Evolutionary conservation across 164 flowering plant genomes (phyloP).

Genomic region (Umbellularia californica): DNA sequence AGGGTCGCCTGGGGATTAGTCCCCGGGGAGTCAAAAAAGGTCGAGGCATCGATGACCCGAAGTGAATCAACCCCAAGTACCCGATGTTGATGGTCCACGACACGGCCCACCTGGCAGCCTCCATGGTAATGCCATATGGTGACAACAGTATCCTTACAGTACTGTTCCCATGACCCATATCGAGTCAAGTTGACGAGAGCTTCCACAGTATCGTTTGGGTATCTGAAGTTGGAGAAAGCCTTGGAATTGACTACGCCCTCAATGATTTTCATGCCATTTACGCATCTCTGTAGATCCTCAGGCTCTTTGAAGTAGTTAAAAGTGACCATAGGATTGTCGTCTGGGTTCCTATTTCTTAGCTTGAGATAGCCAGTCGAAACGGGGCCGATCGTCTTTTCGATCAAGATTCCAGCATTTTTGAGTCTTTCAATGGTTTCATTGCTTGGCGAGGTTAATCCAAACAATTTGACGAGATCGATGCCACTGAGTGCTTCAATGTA

Average conservation of each 20-base stretch:
- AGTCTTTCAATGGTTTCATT: slow-evolving; percentile 14
- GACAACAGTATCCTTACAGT: slow-evolving; percentile 73
- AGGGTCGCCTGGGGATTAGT: slow-evolving; percentile 95
- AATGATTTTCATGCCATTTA: slow-evolving; percentile 47
- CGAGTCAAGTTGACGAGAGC: slow-evolving; percentile 29
- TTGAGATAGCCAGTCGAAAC: slow-evolving; percentile 37
- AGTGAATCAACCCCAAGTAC: slow-evolving; percentile 34
- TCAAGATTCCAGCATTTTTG: slow-evolving; percentile 19
- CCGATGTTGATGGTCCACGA: slow-evolving; percentile 19
- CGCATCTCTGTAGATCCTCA: slow-evolving; percentile 29
- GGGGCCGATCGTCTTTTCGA: slow-evolving; percentile 47
- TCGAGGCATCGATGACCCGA: slow-evolving; percentile 64
- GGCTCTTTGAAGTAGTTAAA: slow-evolving; percentile 23
- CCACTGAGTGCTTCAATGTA: slow-evolving; percentile 80
- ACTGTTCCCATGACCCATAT: slow-evolving; percentile 51
- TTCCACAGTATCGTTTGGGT: slow-evolving; percentile 20
- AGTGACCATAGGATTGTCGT: slow-evolving; percentile 52
- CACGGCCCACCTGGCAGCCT: slow-evolving; percentile 70
- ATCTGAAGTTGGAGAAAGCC: slow-evolving; percentile 42
- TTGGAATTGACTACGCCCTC: slow-evolving; percentile 38
- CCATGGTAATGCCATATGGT: slow-evolving; percentile 96
- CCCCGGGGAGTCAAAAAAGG: slow-evolving; percentile 66
- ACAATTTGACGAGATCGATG: slow-evolving; percentile 7
- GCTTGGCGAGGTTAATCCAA: neutral
- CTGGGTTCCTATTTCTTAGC: slow-evolving; percentile 33